A percentile compares a stretch with the other conserved stretches of the same genome.
These are phyloP conservation scores for Bisporella sp. DNA, from an alignment of 2,329 filamentous ascomycete genomes.

Conservation along the genomic window DNA sequence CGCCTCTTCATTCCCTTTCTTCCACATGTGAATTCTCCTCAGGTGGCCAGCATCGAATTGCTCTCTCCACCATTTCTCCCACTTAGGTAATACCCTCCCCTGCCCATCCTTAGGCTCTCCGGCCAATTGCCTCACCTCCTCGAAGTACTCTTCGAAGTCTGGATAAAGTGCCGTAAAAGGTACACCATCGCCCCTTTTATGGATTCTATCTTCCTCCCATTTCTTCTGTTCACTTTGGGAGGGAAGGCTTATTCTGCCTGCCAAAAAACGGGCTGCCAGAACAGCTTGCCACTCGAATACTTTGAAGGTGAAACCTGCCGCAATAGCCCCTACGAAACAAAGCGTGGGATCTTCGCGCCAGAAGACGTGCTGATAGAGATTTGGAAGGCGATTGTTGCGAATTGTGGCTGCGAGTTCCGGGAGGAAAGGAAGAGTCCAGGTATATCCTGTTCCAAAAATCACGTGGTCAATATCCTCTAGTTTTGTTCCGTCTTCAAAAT, in stretches of 20 bases:
- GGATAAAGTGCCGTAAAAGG: constrained; percentile 51
- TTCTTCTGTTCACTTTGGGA: constrained; percentile 37
- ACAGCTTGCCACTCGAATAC: constrained; percentile 65
- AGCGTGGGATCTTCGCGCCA: constrained; percentile 46
- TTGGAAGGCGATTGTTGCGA: constrained; percentile 47
- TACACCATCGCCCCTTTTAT: constrained; percentile 45
- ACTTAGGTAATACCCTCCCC: constrained; percentile 39
- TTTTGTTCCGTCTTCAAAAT: constrained; percentile 48
- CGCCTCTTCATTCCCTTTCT: constrained; percentile 38
- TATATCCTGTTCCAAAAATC: constrained; percentile 61
- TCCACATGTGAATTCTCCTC: constrained; percentile 51
- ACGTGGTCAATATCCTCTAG: constrained; percentile 51
- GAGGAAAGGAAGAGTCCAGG: constrained; percentile 56
- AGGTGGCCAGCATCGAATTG: constrained; percentile 48
- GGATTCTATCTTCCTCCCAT: constrained; percentile 53
- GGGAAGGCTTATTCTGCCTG: constrained; percentile 46
- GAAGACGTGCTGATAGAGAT: constrained; percentile 52
- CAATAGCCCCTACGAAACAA: constrained; percentile 51
- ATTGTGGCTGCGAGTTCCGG: constrained; percentile 37
- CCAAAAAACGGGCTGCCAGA: constrained; percentile 49
- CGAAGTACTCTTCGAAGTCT: constrained; percentile 60
- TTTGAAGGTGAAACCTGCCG: constrained; percentile 56
- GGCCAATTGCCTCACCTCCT: constrained; percentile 43
- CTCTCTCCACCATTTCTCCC: constrained; percentile 39
- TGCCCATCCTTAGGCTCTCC: constrained; percentile 36